Evolutionary conservation across 805 yeast species (phyloP), one percentile per base, ranked within the genome.

Genomic region (Cyberlindnera americana): DNA sequence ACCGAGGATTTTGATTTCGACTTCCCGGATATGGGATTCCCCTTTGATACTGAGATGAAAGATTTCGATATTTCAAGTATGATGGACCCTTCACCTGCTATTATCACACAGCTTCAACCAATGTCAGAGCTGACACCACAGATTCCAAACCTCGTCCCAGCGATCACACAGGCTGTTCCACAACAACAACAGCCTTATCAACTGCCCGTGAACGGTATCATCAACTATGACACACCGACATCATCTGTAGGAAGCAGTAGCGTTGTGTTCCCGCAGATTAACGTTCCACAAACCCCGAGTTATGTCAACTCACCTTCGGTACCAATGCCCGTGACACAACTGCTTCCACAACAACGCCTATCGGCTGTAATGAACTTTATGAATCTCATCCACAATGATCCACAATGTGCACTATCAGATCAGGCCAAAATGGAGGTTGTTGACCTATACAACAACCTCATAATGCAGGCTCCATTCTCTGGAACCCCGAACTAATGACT

Each of bases 41-140:
- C 37, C 19, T 38, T 45, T 24, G 48, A 38, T 23, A 30, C 33
- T 2, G 41, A 38, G 3, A 23, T 44, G 25, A 17, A 27, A 8
- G 42, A 40, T 9, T 34, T 44, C n/a, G 48, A 40, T 17, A 24
- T 35, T 19, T 5, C 17, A 3, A 25, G 13, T 7, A 23, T 29
- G 18, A 25, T 42, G 28, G 37, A 34, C 11, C 12, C 22, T 11
- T 6, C 24, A 2, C 34, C 38, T 27, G 14, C 21, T 41, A 3
- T 40, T 13, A 32, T 33, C n/a, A 28, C 41, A 12, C 49, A 41
- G 25, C 4, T 52, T 7, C 54, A 53, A 23, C 51, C 49, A n/a
- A 53, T 53, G 57, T 53, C 57, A 4, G 52, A 48, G 23, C 40
- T 53, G 14, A 45, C 44, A 9, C 40, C 35, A 17, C 17, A 10